Evolutionary conservation across 1,284 basidiomycete species (phyloP), one percentile per base, ranked within the genome.

Genomic region (Boletus hoseneyae): DNA sequence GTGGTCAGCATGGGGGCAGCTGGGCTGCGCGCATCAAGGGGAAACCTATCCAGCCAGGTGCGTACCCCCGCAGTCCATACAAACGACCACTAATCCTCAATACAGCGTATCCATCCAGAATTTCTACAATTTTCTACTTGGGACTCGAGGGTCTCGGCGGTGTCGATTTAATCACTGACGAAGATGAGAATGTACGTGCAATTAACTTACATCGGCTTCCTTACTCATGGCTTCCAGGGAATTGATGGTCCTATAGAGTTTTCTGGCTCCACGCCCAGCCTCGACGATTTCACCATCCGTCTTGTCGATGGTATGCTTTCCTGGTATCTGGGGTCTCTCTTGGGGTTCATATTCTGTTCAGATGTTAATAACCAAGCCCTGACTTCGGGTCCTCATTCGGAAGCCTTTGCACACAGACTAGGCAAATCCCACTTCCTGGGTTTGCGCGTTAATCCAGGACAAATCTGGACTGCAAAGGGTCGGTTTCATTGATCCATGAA

Each of bases 21-120:
- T 97, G 94, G 94, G 92, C 87, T 58, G 88, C 85, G 6, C 82
- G 95, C 45, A 79, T 97, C 53, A 87, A 85, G 61, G 93, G 94
- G 16, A 79, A 84, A 61, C 89, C 92, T 16, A 73, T 97, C 19
- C 74, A 89, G 53, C 65, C 73, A 53, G 70, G 90, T 90, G 53
- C 52, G 78, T 66, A 25, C 38, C 41, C 49, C n/a, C n/a, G 16
- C 10, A 33, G 35, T 5, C 29, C 19, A 19, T 45, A 33, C 35
- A 8, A 19, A 12, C 29, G 19, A 25, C 42, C 12, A 39, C 36
- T 51, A 35, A 55, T 45, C 25, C 29, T 40, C 32, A 23, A 47
- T 30, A 13, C 54, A 82, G 81, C 73, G 47, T 61, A 67, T 45
- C 76, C 79, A 6, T 86, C 83, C 11, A 75, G 82, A 23, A 78